phyloP scores from a whole-genome alignment of 108 stramenopile genomes.

The Poteriospumella lacustris region DNA sequence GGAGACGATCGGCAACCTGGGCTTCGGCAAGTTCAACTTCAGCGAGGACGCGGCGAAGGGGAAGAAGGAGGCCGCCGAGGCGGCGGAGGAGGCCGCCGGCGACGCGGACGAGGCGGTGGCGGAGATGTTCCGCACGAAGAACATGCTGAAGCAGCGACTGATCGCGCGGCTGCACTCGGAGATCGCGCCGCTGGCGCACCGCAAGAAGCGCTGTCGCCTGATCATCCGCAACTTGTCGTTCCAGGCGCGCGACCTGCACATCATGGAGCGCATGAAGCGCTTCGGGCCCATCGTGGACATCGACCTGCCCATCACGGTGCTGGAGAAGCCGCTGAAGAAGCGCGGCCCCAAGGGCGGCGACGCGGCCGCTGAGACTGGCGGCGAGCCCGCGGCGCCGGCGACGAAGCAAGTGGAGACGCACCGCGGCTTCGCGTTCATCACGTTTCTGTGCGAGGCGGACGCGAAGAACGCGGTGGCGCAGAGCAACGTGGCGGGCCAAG shows the following conservation, averaged over 20 bases:
- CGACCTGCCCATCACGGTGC: background rate
- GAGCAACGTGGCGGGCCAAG: no score
- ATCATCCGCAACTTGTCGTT: slow-evolving; percentile 50
- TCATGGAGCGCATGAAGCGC: background rate
- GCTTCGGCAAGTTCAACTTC: background rate
- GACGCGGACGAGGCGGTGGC: background rate
- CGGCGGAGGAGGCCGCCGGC: background rate
- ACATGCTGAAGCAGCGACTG: slow-evolving; percentile 23
- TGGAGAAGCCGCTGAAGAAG: slow-evolving; percentile 7
- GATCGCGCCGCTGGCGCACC: background rate
- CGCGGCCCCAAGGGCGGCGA: background rate
- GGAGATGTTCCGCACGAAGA: no score
- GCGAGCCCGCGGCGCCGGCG: background rate
- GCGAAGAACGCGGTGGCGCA: slow-evolving; percentile 65
- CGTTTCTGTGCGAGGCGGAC: slow-evolving; percentile 61
- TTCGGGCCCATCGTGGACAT: slow-evolving; percentile 12
- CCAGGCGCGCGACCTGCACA: slow-evolving; percentile 42
- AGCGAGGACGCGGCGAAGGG: background rate
- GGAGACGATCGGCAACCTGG: background rate
- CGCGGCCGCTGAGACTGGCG: background rate
- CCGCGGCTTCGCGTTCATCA: slow-evolving; percentile 86
- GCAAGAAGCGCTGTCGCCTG: slow-evolving; percentile 32
- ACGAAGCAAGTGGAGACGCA: slow-evolving; percentile 32
- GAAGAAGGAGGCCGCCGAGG: background rate
- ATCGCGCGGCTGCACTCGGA: background rate